These are phyloP conservation scores for Paraleonurus japonicus DNA, from an alignment of 257 asterid genomes.

Conservation along the genomic window DNA sequence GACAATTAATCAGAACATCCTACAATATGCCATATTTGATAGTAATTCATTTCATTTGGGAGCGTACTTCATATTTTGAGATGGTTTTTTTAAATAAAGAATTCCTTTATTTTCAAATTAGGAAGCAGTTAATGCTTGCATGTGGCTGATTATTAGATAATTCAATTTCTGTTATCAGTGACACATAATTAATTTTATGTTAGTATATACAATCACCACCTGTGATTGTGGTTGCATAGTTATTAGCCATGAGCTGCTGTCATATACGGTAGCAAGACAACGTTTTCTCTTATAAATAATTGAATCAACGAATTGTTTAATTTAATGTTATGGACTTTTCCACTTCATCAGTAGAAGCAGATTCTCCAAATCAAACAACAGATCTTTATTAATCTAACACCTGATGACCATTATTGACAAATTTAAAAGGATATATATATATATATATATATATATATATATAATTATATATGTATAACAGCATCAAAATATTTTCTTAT, in stretches of 20 bases:
- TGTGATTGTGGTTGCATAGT: neutral
- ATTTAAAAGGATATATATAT: too few relatives aligned
- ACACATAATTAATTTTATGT: neutral
- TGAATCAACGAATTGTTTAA: neutral
- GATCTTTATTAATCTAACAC: neutral
- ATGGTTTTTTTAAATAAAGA: too few relatives aligned
- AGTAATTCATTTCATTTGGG: too few relatives aligned
- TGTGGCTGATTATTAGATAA: neutral
- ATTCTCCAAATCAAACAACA: neutral
- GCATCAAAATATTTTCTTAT: too few relatives aligned
- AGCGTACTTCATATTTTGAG: too few relatives aligned
- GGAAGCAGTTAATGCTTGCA: neutral
- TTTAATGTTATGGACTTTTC: neutral
- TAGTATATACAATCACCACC: neutral
- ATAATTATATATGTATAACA: too few relatives aligned
- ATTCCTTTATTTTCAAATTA: neutral
- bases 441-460: too few relatives aligned
- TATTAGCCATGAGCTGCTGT: neutral
- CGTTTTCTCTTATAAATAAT: neutral
- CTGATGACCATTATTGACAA: neutral
- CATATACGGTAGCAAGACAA: neutral
- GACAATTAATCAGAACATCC: too few relatives aligned
- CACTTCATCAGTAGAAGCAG: neutral
- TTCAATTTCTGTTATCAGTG: neutral
- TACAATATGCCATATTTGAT: too few relatives aligned